A percentile compares a stretch with the other conserved stretches of the same genome.
These are phyloP conservation scores for Sordaria brevicollis DNA, from an alignment of 495 filamentous ascomycete genomes.

Conservation along the genomic window DNA sequence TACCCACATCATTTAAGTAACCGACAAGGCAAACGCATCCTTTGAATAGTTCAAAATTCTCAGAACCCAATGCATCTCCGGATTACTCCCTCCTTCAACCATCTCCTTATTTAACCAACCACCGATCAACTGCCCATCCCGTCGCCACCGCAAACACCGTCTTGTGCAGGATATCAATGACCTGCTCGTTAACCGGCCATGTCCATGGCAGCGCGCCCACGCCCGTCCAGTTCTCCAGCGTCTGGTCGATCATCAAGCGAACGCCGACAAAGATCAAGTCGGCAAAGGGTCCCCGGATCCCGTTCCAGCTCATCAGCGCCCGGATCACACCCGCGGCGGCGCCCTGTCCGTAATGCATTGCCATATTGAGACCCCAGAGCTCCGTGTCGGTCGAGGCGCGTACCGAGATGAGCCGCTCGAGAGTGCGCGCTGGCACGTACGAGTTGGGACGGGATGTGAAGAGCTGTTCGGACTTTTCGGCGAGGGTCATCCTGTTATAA, in stretches of 20 bases:
- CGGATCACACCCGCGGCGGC: constrained; percentile 8
- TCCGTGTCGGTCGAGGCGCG: neutral
- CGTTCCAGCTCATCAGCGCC: constrained; percentile 15
- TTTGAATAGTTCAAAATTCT: neutral
- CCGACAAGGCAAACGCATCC: too few species aligned
- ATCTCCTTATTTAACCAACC: constrained; percentile 2
- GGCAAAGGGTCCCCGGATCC: constrained; percentile 23
- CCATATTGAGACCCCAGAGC: constrained; percentile 8
- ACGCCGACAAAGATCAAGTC: constrained; percentile 21
- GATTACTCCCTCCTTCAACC: neutral
- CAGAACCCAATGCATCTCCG: neutral
- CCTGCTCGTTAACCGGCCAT: constrained; percentile 21
- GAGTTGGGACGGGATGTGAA: constrained; percentile 8
- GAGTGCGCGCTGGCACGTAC: constrained; percentile 6
- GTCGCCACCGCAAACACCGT: constrained; percentile 18
- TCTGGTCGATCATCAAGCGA: constrained; percentile 22
- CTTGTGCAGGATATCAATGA: constrained; percentile 24
- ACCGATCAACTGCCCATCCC: constrained; percentile 18
- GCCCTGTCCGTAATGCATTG: constrained; percentile 18
- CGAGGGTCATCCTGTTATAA: constrained; percentile 3
- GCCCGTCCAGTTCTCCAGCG: constrained; percentile 21
- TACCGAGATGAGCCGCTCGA: constrained; percentile 1
- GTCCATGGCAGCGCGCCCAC: constrained; percentile 16
- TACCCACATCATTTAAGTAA: too few species aligned
- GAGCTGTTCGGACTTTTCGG: constrained; percentile 3